Percentiles rank a stretch among this genome's conserved stretches.
Conservation (phyloP, 371 early-diverging fungal genomes). For the Choanephora cucurbitarum region DNA sequence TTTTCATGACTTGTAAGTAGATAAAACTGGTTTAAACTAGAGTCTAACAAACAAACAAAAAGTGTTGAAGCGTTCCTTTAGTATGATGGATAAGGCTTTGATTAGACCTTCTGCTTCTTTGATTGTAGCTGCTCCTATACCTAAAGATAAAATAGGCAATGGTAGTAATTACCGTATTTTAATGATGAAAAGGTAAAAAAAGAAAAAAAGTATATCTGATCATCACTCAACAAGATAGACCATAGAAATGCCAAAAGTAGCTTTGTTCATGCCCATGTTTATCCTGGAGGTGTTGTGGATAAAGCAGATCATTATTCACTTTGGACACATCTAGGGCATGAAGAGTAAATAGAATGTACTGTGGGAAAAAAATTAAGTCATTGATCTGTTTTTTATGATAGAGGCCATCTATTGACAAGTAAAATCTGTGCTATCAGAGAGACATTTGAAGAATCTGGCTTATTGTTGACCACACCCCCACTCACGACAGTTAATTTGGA, state of each 20-base stretch:
- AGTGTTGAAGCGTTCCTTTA: slow-evolving; percentile 18
- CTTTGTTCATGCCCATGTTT: slow-evolving; percentile 60
- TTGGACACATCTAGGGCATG: slow-evolving; percentile 27
- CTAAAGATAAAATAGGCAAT: slow-evolving; percentile 21
- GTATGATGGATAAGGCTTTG: slow-evolving; percentile 5
- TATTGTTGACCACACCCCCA: slow-evolving; percentile 60
- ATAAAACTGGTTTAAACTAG: too few relatives aligned
- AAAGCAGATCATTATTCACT: slow-evolving; percentile 46
- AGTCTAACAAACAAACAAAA: too few relatives aligned
- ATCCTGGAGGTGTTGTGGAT: slow-evolving; percentile 69
- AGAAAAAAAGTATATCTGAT: too few relatives aligned
- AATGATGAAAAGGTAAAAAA: slow-evolving; percentile 59
- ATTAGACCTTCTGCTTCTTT: slow-evolving; percentile 31
- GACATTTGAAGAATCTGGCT: slow-evolving; percentile 82
- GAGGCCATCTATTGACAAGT: slow-evolving; percentile 22
- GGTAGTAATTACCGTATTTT: slow-evolving; percentile 57
- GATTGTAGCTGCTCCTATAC: slow-evolving; percentile 54
- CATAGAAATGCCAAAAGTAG: slow-evolving; percentile 55
- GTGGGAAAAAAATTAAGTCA: neutral
- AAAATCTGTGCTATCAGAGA: slow-evolving; percentile 80
- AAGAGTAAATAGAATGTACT: slow-evolving; percentile 2
- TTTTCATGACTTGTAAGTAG: slow-evolving; percentile 14
- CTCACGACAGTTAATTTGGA: slow-evolving; percentile 23
- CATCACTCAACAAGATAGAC: neutral
- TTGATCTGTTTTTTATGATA: neutral